phyloP scores from a whole-genome alignment of 2,329 filamentous ascomycete genomes.

The Chaetomiaceae sp. region DNA sequence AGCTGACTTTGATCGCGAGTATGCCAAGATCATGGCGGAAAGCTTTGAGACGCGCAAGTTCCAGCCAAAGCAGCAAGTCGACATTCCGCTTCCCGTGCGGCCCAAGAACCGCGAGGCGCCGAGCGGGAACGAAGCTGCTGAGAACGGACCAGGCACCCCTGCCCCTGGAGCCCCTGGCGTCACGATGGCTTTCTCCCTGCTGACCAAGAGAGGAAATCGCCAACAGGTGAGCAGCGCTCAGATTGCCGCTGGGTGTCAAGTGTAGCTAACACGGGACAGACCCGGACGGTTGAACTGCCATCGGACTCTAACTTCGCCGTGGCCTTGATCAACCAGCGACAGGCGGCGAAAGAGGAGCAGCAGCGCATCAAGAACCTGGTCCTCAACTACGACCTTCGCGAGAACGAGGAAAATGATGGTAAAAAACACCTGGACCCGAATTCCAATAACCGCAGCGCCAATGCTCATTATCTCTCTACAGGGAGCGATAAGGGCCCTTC shows the following conservation, averaged over 20 bases:
- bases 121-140: conserved; percentile 34
- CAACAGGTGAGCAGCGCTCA: conserved; percentile 63
- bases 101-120: conserved; percentile 58
- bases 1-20: conserved; percentile 95
- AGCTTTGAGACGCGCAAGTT: conserved; percentile 94
- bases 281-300: conserved; percentile 81
- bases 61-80: conserved; percentile 91
- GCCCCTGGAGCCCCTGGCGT: too few species aligned
- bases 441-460: conserved; percentile 42
- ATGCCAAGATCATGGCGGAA: conserved; percentile 97
- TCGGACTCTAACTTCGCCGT: conserved; percentile 92
- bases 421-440: conserved; percentile 41
- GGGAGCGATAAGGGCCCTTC: conserved; percentile 47
- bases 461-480: conserved; percentile 46
- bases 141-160: conserved; percentile 20
- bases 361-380: conserved; percentile 98
- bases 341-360: conserved; percentile 92
- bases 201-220: conserved; percentile 93
- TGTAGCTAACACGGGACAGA: conserved; percentile 47
- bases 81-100: conserved; percentile 94
- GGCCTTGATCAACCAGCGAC: conserved; percentile 92
- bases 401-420: conserved; percentile 78
- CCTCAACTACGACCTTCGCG: conserved; percentile 89
- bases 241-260: not conserved
- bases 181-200: conserved; percentile 94